Conservation (phyloP, 2,329 filamentous ascomycete genomes). For the Fusarium irregulare region DNA sequence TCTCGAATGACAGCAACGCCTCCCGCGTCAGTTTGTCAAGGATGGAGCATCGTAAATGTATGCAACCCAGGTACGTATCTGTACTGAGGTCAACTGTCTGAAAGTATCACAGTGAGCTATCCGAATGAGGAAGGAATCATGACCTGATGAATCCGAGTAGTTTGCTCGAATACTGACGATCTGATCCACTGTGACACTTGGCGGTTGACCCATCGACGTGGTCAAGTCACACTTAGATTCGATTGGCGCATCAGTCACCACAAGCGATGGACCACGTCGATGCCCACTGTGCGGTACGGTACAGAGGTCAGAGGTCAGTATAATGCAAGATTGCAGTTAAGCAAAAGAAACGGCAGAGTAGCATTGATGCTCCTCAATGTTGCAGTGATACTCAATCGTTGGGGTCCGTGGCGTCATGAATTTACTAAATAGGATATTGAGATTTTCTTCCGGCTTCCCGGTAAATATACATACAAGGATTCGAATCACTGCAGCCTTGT, state of each 20-base stretch:
- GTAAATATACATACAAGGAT: not conserved
- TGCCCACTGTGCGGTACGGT: not conserved
- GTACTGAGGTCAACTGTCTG: not conserved
- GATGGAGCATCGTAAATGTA: not conserved
- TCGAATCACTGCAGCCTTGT: not conserved
- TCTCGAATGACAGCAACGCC: constrained; percentile 18
- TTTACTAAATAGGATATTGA: not conserved
- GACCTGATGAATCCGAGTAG: constrained; percentile 1
- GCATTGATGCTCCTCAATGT: not conserved
- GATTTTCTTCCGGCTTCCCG: constrained; percentile 16
- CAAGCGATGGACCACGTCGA: not conserved
- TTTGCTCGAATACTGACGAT: constrained; percentile 15
- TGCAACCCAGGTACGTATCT: not conserved
- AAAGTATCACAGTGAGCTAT: constrained; percentile 4
- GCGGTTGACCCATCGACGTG: constrained; percentile 20
- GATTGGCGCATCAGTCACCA: constrained; percentile 11
- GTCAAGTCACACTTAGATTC: constrained; percentile 1
- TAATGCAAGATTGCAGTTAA: not conserved
- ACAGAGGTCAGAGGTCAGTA: not conserved
- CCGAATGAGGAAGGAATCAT: constrained; percentile 26
- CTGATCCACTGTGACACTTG: constrained; percentile 18
- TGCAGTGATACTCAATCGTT: not conserved
- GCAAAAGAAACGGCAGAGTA: not conserved
- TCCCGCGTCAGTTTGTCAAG: constrained; percentile 2
- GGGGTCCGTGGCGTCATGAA: constrained; percentile 23